A percentile compares a stretch with the other conserved stretches of the same genome.
phyloP scores from a whole-genome alignment of 1,284 basidiomycete species.

The Retiboletus fuscus region DNA sequence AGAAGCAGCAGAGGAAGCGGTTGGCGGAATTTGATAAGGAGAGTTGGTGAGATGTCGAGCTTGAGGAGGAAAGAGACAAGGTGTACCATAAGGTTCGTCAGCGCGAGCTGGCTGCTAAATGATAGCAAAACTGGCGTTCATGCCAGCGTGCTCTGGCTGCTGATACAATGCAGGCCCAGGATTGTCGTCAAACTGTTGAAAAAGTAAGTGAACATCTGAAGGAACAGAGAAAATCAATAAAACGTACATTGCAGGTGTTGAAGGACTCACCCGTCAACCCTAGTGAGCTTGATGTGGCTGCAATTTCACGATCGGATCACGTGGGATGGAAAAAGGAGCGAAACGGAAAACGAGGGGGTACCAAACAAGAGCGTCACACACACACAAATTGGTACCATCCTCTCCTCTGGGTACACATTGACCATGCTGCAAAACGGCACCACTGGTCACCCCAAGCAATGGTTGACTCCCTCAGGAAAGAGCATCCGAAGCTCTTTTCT shows the following conservation, averaged over 20 bases:
- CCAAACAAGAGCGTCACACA: conserved; percentile 24
- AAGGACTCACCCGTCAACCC: neutral
- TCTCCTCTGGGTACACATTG: conserved; percentile 12
- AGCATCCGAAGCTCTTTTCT: conserved; percentile 29
- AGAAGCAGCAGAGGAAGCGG: neutral
- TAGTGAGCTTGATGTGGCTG: conserved; percentile 16
- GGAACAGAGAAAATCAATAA: neutral
- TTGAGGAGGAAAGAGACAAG: neutral
- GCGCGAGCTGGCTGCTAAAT: neutral
- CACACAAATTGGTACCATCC: conserved; percentile 36
- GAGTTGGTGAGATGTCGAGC: neutral
- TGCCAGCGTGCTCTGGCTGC: neutral
- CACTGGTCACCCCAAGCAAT: conserved; percentile 31
- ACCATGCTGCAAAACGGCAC: conserved; percentile 15
- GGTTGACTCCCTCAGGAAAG: conserved; percentile 12
- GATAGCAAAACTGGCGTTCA: neutral
- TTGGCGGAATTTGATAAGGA: neutral
- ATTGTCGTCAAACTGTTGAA: neutral
- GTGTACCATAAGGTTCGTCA: neutral
- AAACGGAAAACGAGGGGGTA: conserved; percentile 25
- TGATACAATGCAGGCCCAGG: neutral
- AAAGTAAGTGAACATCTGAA: neutral
- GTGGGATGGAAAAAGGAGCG: conserved; percentile 17
- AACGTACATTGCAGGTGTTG: neutral
- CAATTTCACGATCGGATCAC: conserved; percentile 21